Percentiles rank a stretch among this genome's conserved stretches.
Conservation (phyloP, 306 rosid genomes). For the Vigna angularis region DNA sequence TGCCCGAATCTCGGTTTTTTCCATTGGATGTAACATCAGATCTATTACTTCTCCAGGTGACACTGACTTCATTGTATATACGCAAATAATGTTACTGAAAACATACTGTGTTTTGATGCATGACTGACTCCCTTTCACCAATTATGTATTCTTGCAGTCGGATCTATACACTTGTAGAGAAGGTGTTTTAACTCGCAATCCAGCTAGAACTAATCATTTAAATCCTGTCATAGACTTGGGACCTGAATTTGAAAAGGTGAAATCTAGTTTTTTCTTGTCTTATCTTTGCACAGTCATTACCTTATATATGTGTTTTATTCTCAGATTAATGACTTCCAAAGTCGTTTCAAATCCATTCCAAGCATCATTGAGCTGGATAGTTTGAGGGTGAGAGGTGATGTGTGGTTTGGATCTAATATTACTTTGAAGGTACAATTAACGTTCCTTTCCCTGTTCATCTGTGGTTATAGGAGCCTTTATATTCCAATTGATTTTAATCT, state of each 20-base stretch:
- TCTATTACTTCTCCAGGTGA: slow-evolving; percentile 70
- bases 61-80: slow-evolving; percentile 11
- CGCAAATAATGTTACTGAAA: slow-evolving; percentile 16
- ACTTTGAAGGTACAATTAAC: slow-evolving; percentile 71
- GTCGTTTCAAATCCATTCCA: slow-evolving; percentile 76
- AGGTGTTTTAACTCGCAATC: slow-evolving; percentile 67
- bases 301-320: slow-evolving; percentile 40
- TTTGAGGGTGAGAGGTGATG: slow-evolving; percentile 78
- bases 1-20: slow-evolving; percentile 65
- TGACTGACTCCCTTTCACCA: slow-evolving; percentile 22
- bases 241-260: slow-evolving; percentile 79
- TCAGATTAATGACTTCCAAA: slow-evolving; percentile 66
- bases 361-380: slow-evolving; percentile 67
- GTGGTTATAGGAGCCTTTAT: background rate
- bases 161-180: slow-evolving; percentile 59
- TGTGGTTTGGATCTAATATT: slow-evolving; percentile 75
- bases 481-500: background rate
- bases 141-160: slow-evolving; percentile 63
- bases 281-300: slow-evolving; percentile 6
- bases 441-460: slow-evolving; percentile 19
- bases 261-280: slow-evolving; percentile 13
- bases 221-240: slow-evolving; percentile 75
- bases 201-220: slow-evolving; percentile 64
- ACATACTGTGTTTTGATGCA: background rate
- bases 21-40: slow-evolving; percentile 69